A percentile compares a stretch with the other conserved stretches of the same genome.
Evolutionary conservation across 208 protist species (phyloP).

Genomic region (Angomonas deanei): DNA sequence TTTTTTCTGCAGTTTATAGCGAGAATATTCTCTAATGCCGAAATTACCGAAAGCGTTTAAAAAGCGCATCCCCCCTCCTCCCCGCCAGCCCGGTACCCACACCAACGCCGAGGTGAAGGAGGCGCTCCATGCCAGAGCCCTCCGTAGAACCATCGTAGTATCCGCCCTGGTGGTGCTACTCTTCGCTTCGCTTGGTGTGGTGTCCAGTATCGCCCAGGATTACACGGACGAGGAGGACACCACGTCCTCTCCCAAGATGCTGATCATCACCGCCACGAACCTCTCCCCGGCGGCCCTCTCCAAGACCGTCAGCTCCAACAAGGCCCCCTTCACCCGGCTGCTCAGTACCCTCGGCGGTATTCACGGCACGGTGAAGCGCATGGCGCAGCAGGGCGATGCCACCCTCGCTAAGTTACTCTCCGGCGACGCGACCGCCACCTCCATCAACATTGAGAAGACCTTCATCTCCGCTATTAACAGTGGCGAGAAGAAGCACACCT

Average conservation of each 20-base stretch:
- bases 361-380: slow-evolving; percentile 20
- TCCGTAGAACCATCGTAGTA: slow-evolving; percentile 53
- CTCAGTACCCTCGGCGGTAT: slow-evolving; percentile 30
- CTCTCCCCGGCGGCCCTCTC: slow-evolving; percentile 23
- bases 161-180: slow-evolving; percentile 63
- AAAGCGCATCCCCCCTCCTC: slow-evolving; percentile 31
- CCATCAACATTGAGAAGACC: slow-evolving; percentile 26
- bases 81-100: slow-evolving; percentile 51
- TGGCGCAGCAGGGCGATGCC: not conserved
- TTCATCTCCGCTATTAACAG: slow-evolving; percentile 43
- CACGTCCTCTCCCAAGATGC: slow-evolving; percentile 20
- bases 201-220: slow-evolving; percentile 46
- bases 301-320: slow-evolving; percentile 46
- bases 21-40: slow-evolving; percentile 4
- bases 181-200: slow-evolving; percentile 42
- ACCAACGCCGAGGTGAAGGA: slow-evolving; percentile 67
- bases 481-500: slow-evolving; percentile 29
- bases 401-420: slow-evolving; percentile 54
- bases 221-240: slow-evolving; percentile 18
- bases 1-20: too few relatives aligned
- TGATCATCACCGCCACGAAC: slow-evolving; percentile 47
- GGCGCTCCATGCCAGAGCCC: slow-evolving; percentile 50
- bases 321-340: slow-evolving; percentile 53
- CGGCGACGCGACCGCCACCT: slow-evolving; percentile 15
- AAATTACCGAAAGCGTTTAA: slow-evolving; percentile 3